Evolutionary conservation across 2,329 filamentous ascomycete genomes (phyloP).

Genomic region (Curvularia sp.): DNA sequence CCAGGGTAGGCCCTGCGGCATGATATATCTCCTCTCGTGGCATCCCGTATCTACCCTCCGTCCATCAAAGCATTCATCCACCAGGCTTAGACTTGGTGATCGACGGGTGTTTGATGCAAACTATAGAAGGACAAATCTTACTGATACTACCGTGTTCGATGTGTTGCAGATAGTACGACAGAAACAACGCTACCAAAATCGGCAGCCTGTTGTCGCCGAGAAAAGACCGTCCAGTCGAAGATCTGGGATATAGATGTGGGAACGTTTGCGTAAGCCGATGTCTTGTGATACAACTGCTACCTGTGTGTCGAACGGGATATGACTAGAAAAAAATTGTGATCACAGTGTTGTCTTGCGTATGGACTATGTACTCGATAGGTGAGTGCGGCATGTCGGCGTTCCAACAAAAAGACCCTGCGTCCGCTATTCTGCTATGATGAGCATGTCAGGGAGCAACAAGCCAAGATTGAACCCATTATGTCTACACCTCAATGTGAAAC

Average conservation of each 20-base stretch:
- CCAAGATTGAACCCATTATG: not conserved
- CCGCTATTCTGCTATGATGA: not conserved
- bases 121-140: not conserved
- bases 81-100: not conserved
- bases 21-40: not conserved
- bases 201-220: not conserved
- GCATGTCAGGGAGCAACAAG: not conserved
- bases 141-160: not conserved
- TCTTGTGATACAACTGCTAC: not conserved
- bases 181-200: not conserved
- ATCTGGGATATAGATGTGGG: not conserved
- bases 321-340: not conserved
- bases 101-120: not conserved
- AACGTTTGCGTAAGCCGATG: constrained; percentile 1
- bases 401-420: not conserved
- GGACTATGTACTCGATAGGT: not conserved
- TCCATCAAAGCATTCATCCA: not conserved
- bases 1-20: not conserved
- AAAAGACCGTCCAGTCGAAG: not conserved
- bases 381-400: not conserved
- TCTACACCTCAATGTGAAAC: not conserved
- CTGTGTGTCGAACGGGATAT: not conserved
- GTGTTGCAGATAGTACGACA: not conserved
- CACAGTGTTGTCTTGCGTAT: not conserved
- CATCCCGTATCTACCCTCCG: not conserved